Conservation (phyloP, 495 filamentous ascomycete genomes). For the Tuber borchii region DNA sequence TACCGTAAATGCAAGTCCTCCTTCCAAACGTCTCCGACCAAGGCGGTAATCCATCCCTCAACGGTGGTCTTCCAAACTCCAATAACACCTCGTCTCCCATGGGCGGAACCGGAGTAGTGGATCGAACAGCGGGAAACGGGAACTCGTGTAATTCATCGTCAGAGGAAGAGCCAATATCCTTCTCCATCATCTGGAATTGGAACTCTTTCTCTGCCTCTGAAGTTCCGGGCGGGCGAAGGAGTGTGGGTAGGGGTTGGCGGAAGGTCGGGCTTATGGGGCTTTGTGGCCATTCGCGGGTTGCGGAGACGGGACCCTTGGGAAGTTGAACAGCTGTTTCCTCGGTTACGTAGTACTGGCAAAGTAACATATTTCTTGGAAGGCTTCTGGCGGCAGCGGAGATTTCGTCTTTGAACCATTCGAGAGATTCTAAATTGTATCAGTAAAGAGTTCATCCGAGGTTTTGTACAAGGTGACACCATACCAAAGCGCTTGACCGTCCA, state of each 20-base stretch:
- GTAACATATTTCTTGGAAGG: constrained; percentile 73
- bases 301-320: constrained; percentile 38
- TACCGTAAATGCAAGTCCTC: constrained; percentile 77
- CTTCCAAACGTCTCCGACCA: constrained; percentile 73
- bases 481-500: constrained; percentile 72
- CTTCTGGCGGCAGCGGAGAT: constrained; percentile 75
- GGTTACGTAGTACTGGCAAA: constrained; percentile 92
- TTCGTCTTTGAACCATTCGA: constrained; percentile 98
- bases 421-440: constrained; percentile 59
- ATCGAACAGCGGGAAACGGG: constrained; percentile 39
- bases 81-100: constrained; percentile 54
- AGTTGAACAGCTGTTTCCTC: constrained; percentile 41
- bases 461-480: constrained; percentile 8
- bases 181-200: constrained; percentile 24
- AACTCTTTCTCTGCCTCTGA: constrained; percentile 51
- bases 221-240: constrained; percentile 13
- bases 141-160: constrained; percentile 20
- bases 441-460: not conserved
- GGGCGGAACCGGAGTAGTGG: constrained; percentile 28
- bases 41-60: constrained; percentile 73
- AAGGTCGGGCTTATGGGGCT: constrained; percentile 32
- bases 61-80: constrained; percentile 86
- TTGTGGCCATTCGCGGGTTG: constrained; percentile 40
- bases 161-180: constrained; percentile 12
- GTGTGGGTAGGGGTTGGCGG: constrained; percentile 24